Conservation (phyloP, 371 early-diverging fungal genomes). For the Neoconidiobolus thromboides region DNA sequence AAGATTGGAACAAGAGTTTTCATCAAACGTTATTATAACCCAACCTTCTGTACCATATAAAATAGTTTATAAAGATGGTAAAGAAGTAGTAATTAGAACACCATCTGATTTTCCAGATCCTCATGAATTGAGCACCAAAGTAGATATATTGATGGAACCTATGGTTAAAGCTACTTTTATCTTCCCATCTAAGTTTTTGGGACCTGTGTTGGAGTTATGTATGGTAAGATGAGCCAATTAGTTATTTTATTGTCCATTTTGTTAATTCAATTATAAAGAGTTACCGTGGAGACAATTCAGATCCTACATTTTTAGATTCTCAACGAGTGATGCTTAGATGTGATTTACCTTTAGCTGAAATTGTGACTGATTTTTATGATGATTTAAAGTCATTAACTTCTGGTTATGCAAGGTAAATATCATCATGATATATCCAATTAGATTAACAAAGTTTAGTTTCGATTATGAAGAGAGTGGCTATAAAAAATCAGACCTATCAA, state of each 20-base stretch:
- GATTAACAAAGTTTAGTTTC: slow-evolving; percentile 25
- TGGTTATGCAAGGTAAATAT: slow-evolving; percentile 60
- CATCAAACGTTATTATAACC: slow-evolving; percentile 75
- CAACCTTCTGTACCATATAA: slow-evolving; percentile 84
- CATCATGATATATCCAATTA: background rate
- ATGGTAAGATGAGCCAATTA: slow-evolving; percentile 26
- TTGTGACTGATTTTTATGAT: slow-evolving; percentile 87
- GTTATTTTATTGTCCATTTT: background rate
- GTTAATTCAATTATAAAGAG: background rate
- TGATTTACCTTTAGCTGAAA: slow-evolving; percentile 73
- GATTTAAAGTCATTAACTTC: slow-evolving; percentile 75
- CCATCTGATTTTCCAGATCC: slow-evolving; percentile 84
- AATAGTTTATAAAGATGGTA: slow-evolving; percentile 26
- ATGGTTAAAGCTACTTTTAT: slow-evolving; percentile 83
- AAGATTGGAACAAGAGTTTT: slow-evolving; percentile 87
- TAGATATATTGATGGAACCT: slow-evolving; percentile 64
- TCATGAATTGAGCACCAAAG: slow-evolving; percentile 37
- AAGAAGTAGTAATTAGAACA: slow-evolving; percentile 45
- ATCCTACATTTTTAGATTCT: slow-evolving; percentile 73
- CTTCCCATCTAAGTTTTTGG: slow-evolving; percentile 81
- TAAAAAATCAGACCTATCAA: slow-evolving; percentile 71
- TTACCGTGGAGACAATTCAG: slow-evolving; percentile 62
- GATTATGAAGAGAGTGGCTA: slow-evolving; percentile 93
- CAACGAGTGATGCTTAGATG: slow-evolving; percentile 74
- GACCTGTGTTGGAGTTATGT: slow-evolving; percentile 76